Evolutionary conservation across 2,329 filamentous ascomycete species (phyloP).

Genomic region (Stagonosporopsis rhizophila): DNA sequence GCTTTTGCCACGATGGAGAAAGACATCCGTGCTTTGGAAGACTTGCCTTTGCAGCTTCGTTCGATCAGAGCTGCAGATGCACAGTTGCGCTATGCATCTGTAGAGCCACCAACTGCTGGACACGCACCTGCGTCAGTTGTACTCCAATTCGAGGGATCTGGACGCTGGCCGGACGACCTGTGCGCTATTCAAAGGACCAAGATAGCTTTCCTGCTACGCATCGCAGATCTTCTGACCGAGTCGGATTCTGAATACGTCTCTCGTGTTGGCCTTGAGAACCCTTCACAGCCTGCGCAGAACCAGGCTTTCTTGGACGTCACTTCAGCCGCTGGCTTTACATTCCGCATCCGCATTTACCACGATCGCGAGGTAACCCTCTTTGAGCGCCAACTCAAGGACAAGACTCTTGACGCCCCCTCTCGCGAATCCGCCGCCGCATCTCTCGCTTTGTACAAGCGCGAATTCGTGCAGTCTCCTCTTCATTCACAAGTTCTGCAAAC

Average conservation of each 20-base stretch:
- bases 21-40: conserved; percentile 77
- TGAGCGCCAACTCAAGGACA: conserved; percentile 79
- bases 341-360: conserved; percentile 86
- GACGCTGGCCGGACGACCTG: conserved; percentile 91
- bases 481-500: conserved; percentile 84
- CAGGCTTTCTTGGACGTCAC: conserved; percentile 82
- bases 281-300: conserved; percentile 72
- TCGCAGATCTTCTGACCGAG: conserved; percentile 74
- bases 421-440: conserved; percentile 74
- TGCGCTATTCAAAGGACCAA: conserved; percentile 93
- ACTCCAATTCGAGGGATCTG: conserved; percentile 91
- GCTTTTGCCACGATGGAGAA: conserved; percentile 77
- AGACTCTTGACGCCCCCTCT: conserved; percentile 67
- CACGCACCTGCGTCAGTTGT: conserved; percentile 74
- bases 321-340: conserved; percentile 74
- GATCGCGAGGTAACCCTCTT: conserved; percentile 85
- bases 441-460: conserved; percentile 73
- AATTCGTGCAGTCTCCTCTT: conserved; percentile 74
- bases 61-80: conserved; percentile 78
- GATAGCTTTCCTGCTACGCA: conserved; percentile 80
- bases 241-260: conserved; percentile 67
- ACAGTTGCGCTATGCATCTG: conserved; percentile 75
- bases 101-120: conserved; percentile 60
- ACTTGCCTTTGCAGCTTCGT: conserved; percentile 84
- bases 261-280: conserved; percentile 82